phyloP scores from a whole-genome alignment of 495 filamentous ascomycete genomes.

The Penicillium chermesinum region DNA sequence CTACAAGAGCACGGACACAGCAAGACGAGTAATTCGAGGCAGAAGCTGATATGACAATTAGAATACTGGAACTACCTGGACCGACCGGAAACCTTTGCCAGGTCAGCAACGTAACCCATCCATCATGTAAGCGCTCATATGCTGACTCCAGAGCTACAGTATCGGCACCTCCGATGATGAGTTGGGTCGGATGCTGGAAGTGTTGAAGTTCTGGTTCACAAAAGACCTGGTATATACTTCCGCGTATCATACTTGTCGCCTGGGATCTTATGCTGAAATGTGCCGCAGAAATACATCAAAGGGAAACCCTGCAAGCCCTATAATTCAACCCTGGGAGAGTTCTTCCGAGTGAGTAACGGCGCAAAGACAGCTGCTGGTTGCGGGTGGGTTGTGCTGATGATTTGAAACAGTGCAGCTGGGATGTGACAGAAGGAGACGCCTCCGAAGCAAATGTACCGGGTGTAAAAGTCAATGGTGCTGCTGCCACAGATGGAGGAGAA shows the following conservation, averaged over 20 bases:
- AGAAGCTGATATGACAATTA: slow-evolving; percentile 26
- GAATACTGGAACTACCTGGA: slow-evolving; percentile 99
- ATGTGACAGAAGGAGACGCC: slow-evolving; percentile 64
- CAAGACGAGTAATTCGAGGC: background rate
- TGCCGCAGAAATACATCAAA: slow-evolving; percentile 83
- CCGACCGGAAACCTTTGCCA: slow-evolving; percentile 87
- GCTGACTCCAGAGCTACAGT: slow-evolving; percentile 46
- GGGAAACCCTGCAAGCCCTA: slow-evolving; percentile 98
- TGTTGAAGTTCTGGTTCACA: slow-evolving; percentile 95
- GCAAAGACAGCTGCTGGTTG: no score
- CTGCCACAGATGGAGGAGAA: slow-evolving; percentile 37
- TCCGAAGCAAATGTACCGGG: slow-evolving; percentile 39
- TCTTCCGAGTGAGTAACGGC: slow-evolving; percentile 71
- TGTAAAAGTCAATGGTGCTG: slow-evolving; percentile 32
- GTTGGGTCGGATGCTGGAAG: slow-evolving; percentile 86
- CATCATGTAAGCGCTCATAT: slow-evolving; percentile 17
- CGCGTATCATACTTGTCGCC: background rate
- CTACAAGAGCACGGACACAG: background rate
- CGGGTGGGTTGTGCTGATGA: no score
- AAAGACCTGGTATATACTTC: slow-evolving; percentile 70
- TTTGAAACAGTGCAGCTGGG: slow-evolving; percentile 90
- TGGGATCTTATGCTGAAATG: slow-evolving; percentile 12
- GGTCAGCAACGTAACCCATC: slow-evolving; percentile 41
- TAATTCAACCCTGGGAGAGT: slow-evolving; percentile 95
- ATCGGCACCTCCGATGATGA: slow-evolving; percentile 92